A percentile compares a stretch with the other conserved stretches of the same genome.
Evolutionary conservation across 2,329 filamentous ascomycete species (phyloP).

Genomic region (Emmonsiellopsis sp.): DNA sequence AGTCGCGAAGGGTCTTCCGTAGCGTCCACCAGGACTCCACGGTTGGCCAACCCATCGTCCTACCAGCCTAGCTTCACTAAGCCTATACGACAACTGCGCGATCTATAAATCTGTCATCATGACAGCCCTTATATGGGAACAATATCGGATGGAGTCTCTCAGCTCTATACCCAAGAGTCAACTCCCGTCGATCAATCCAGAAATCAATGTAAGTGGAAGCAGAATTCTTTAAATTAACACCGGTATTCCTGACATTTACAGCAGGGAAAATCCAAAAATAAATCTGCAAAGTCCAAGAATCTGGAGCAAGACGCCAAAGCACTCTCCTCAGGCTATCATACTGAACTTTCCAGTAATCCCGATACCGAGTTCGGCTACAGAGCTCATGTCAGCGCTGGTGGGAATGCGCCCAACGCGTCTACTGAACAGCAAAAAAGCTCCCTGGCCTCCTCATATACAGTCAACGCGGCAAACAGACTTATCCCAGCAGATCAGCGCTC

Average conservation of each 20-base stretch:
- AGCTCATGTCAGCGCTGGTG: too few relatives aligned
- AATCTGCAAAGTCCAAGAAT: not conserved
- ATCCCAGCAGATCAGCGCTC: constrained; percentile 1
- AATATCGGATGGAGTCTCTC: not conserved
- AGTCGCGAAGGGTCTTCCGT: not conserved
- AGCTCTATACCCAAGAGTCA: not conserved
- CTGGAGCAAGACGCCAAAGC: too few relatives aligned
- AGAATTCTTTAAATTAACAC: not conserved
- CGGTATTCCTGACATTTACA: not conserved
- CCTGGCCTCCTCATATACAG: not conserved
- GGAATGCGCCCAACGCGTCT: too few relatives aligned
- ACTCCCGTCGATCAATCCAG: not conserved
- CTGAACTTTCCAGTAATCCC: too few relatives aligned
- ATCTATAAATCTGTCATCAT: not conserved
- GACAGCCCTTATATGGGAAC: not conserved
- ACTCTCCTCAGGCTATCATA: too few relatives aligned
- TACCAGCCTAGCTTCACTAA: not conserved
- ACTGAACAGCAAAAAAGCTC: too few relatives aligned
- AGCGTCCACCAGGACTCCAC: not conserved
- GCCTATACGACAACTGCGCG: not conserved
- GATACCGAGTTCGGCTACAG: too few relatives aligned
- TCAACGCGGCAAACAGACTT: not conserved
- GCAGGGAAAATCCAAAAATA: not conserved
- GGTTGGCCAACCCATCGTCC: not conserved
- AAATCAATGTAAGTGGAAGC: not conserved